Evolutionary conservation across 345 rosid species (phyloP), one percentile per base, ranked within the genome.

Genomic region (Euphorbia pulcherrima): DNA sequence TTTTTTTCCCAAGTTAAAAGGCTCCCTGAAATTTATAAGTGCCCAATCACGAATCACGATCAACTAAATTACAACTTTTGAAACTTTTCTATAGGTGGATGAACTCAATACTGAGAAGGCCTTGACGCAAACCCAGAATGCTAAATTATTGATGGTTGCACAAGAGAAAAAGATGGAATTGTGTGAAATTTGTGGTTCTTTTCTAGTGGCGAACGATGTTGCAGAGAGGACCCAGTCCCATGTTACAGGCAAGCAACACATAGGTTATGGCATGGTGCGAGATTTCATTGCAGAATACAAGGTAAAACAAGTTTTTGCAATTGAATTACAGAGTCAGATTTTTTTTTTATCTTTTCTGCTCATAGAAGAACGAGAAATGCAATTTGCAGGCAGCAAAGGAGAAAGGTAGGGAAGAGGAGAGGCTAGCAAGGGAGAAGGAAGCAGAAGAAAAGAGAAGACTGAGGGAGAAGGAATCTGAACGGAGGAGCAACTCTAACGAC

Each of bases 111-210:
- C 72, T 20, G 99, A 91, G 82, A 94, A 94, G 85, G 67, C 77
- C 28, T 59, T 89, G 86, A 77, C 89, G 52, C 97, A 88, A 30
- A 77, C 89, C 57, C 94, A 86, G 70, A 86, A 59, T 46, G 97
- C 89, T 65, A 94, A 94, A 79, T 79, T 83, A 18, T 65, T 84
- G 63, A 82, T 88, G 77, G 77, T 91, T 78, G 86, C 88, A 21
- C 99, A 89, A 74, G 99, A 94, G 86, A 94, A 91, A 78, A 94
- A 94, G 86, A 88, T 91, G 99, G 96, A 90, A 30, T 73, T 91
- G 64, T 91, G 99, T 73, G 97, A 95, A 86, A 84, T 87, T 53
- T 95, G 99, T 81, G 99, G 99, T 56, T 95, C 99, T 63, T 95
- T 95, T 82, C 86, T 95, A 8, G 86, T 95, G 51, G 97, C 99